phyloP scores from a whole-genome alignment of 78 protist species.

The Chrysochromulina parva region DNA sequence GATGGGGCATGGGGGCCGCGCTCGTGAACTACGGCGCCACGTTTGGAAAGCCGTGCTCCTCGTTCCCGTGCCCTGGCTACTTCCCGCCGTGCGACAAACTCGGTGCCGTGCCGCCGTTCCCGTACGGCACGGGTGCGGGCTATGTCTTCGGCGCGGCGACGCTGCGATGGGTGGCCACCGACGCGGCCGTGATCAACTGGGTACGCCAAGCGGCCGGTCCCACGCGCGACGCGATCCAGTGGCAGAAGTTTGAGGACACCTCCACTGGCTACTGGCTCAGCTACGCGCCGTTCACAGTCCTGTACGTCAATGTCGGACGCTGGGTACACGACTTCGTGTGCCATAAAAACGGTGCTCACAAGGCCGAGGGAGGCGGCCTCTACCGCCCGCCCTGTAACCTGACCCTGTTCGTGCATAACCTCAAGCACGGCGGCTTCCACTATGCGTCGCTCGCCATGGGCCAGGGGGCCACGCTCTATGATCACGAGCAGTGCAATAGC shows the following conservation, averaged over 20 bases:
- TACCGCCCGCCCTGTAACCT: no score
- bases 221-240: not conserved
- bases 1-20: not conserved
- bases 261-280: conserved; percentile 3
- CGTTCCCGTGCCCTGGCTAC: not conserved
- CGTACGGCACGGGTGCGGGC: conserved; percentile 22
- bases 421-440: not conserved
- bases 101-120: conserved; percentile 13
- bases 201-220: not conserved
- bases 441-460: no score
- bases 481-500: no score
- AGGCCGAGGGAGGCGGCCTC: no score
- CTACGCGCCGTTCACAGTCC: not conserved
- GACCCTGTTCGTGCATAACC: no score
- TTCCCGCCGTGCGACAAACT: not conserved
- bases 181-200: not conserved
- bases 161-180: not conserved
- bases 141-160: not conserved
- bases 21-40: not conserved
- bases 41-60: not conserved
- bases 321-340: no score
- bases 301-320: no score
- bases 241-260: conserved; percentile 16
- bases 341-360: no score
- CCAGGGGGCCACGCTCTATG: no score